Conservation (phyloP, 768 basidiomycete species). For the Mycena maculata region DNA sequence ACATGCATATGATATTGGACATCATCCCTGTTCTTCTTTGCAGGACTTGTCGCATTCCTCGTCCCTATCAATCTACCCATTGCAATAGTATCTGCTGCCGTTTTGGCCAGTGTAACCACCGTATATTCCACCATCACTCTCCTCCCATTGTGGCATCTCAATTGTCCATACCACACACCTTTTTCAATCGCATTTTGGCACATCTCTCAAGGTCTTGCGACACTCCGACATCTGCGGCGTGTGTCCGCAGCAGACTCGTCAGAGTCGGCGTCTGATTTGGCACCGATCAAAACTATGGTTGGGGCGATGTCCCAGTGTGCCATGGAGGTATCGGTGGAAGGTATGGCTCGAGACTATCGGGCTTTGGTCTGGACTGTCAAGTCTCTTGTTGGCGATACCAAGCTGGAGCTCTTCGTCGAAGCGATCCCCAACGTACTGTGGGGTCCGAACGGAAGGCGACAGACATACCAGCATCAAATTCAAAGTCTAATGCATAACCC, state of each 20-base stretch:
- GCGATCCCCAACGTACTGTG: neutral
- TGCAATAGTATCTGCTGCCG: neutral
- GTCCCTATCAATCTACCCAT: neutral
- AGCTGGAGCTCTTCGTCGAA: conserved; percentile 17
- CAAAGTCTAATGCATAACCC: neutral
- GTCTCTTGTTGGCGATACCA: neutral
- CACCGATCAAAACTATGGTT: neutral
- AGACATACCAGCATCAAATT: neutral
- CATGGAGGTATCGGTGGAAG: neutral
- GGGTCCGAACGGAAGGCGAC: neutral
- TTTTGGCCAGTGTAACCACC: neutral
- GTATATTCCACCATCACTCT: neutral
- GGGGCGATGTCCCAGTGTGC: neutral
- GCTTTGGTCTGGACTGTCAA: neutral
- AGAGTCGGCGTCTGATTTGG: neutral
- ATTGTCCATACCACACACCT: neutral
- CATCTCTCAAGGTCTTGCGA: neutral
- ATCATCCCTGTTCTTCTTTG: neutral
- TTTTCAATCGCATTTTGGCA: neutral
- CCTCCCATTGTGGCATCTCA: neutral
- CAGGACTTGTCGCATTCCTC: neutral
- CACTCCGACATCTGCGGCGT: too few relatives aligned
- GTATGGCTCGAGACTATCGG: neutral
- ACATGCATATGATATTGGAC: neutral
- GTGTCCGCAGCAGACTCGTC: too few relatives aligned